Evolutionary conservation across 768 basidiomycete genomes (phyloP).

Genomic region (Inosperma sp.): DNA sequence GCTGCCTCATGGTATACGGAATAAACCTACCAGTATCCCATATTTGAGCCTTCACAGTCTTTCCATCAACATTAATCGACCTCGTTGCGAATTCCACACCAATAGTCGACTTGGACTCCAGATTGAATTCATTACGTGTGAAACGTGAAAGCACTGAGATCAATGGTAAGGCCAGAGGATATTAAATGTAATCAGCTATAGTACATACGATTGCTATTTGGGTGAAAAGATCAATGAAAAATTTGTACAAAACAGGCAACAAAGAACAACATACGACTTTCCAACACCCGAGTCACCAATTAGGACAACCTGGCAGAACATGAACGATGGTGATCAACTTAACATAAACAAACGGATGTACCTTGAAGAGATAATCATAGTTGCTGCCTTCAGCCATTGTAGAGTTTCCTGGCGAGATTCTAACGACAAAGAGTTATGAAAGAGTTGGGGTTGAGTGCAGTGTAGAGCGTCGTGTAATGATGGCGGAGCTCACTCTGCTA

Average conservation of each 20-base stretch:
- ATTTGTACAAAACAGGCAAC: background rate
- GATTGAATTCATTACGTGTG: conserved; percentile 98
- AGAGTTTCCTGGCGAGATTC: conserved; percentile 4
- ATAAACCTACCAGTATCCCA: conserved; percentile 89
- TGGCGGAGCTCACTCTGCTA: background rate
- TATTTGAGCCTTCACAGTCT: conserved; percentile 97
- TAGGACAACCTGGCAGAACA: conserved; percentile 74
- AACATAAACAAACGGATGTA: conserved; percentile 28
- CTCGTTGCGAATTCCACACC: conserved; percentile 99
- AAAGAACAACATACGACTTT: conserved; percentile 79
- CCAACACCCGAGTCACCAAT: conserved; percentile 99
- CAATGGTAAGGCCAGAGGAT: conserved; percentile 3
- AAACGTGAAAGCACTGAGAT: conserved; percentile 94
- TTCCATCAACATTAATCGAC: conserved; percentile 90
- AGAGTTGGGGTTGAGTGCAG: background rate
- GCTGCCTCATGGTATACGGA: conserved; percentile 5
- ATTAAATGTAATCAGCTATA: background rate
- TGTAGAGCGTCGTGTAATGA: background rate
- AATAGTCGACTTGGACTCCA: conserved; percentile 98
- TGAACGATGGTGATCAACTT: background rate
- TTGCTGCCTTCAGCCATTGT: conserved; percentile 89
- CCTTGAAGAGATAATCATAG: conserved; percentile 99
- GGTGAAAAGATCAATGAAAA: conserved; percentile 7
- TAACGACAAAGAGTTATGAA: background rate
- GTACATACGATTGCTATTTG: conserved; percentile 58